Evolutionary conservation across 441 rosid species (phyloP), one percentile per base, ranked within the genome.

Genomic region (Breynia disticha): DNA sequence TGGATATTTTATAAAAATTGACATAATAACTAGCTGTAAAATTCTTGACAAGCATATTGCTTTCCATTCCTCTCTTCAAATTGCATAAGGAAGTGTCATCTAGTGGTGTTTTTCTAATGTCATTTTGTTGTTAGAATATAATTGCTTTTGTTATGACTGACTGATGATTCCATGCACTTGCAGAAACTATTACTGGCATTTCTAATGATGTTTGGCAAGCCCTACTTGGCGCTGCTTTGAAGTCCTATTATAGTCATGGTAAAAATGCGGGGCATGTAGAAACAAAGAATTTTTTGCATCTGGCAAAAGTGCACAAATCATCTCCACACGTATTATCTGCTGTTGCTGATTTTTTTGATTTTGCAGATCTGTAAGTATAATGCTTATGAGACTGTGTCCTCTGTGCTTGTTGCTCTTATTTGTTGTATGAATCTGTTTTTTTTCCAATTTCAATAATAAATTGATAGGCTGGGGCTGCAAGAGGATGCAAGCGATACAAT

Each of bases 281-380:
- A 67, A 62, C 75, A 5, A 64, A 66, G 54, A 86, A 82, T 68
- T 67, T 87, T 48, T 35, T 90, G 69, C 70, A 59, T 67, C 70
- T 80, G 63, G 94, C 90, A 46, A 73, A 78, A 67, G 72, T 75
- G 54, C 76, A 77, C 75, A 83, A 72, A 64, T 79, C 86, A 50
- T 87, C 94, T 55, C 62, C 71, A 11, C 87, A 78, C 65, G 87
- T 87, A 44, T 75, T 90, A 67, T 67, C 71, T 53, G 77, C 97
- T 44, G 83, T 76, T 66, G 96, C 96, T 55, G 94, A 94, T 64
- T 83, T 65, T 75, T 71, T 94, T 67, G 96, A 90, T 76, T 48
- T 45, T 46, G 48, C 72, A 65, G 68, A 76, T 63, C 73, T 86
- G 97, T 90, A 73, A 60, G 82, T 64, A 24, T 24, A 7, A 24